Evolutionary conservation across 305 asterid genomes (phyloP).

Genomic region (Salvia sclarea): DNA sequence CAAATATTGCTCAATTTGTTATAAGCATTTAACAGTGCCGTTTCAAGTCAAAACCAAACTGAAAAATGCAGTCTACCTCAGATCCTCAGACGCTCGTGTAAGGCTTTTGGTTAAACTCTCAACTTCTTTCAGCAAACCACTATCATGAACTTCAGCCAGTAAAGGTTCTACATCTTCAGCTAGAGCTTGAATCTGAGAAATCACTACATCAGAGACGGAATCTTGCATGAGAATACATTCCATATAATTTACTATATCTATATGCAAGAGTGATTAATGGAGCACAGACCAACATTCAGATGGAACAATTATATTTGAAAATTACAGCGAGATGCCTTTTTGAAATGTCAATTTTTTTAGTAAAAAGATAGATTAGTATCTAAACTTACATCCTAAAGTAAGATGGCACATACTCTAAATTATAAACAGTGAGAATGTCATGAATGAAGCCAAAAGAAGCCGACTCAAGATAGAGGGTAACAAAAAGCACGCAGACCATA

Average conservation of each 20-base stretch:
- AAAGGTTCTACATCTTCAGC: conserved; percentile 88
- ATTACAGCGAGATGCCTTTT: neutral
- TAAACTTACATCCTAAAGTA: neutral
- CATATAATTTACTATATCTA: conserved; percentile 12
- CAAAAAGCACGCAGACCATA: conserved; percentile 42
- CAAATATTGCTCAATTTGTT: neutral
- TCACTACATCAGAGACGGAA: conserved; percentile 68
- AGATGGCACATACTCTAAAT: neutral
- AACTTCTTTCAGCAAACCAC: conserved; percentile 88
- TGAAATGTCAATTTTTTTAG: neutral
- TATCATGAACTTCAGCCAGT: conserved; percentile 75
- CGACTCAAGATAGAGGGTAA: conserved; percentile 21
- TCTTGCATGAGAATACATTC: conserved; percentile 57
- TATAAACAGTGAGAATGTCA: neutral
- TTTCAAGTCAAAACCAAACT: conserved; percentile 5
- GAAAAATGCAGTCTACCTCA: conserved; percentile 51
- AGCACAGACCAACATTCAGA: neutral
- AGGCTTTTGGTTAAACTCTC: conserved; percentile 88
- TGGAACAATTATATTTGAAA: neutral
- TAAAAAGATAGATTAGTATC: neutral
- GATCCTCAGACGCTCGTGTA: conserved; percentile 79
- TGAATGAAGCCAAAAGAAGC: conserved; percentile 18
- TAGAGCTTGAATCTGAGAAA: conserved; percentile 91
- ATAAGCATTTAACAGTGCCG: neutral
- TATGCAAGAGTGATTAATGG: neutral